Conservation (phyloP, 371 early-diverging fungal genomes). For the Mortierella sp. region DNA sequence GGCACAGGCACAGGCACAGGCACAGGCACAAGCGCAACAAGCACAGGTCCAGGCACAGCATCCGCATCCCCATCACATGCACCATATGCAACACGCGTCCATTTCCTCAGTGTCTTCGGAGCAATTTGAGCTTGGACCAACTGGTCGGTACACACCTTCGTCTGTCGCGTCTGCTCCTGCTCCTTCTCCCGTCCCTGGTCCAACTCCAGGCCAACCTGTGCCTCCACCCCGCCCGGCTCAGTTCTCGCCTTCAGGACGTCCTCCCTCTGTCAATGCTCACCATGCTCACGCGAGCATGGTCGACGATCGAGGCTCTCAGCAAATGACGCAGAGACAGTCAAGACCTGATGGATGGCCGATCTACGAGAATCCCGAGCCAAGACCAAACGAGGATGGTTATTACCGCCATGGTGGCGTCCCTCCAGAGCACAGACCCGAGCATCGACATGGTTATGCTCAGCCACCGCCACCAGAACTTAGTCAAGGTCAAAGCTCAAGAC, state of each 20-base stretch:
- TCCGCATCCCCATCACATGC: constrained; percentile 13
- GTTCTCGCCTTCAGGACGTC: constrained; percentile 14
- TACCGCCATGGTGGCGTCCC: constrained; percentile 7
- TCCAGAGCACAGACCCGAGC: not conserved
- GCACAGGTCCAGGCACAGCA: constrained; percentile 1
- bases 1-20: too few relatives aligned
- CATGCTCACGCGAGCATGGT: too few relatives aligned
- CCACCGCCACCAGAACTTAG: not conserved
- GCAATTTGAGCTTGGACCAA: constrained; percentile 13
- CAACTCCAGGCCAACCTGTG: too few relatives aligned
- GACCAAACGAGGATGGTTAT: constrained; percentile 5
- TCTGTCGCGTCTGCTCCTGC: too few relatives aligned
- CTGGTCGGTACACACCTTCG: constrained; percentile 7
- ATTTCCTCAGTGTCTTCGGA: constrained; percentile 24
- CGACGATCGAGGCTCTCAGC: not conserved
- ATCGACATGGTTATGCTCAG: not conserved
- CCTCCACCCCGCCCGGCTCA: constrained; percentile 12
- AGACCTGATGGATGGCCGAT: constrained; percentile 6
- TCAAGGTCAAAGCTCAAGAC: not conserved
- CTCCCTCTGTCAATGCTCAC: not conserved
- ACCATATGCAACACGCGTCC: constrained; percentile 22
- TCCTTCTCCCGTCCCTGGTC: too few relatives aligned
- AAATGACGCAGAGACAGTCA: not conserved
- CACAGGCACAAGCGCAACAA: constrained; percentile 5
- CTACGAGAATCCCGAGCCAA: constrained; percentile 10